Conservation (phyloP, 1,139 yeast genomes). For the Kodamaea derodonti region DNA sequence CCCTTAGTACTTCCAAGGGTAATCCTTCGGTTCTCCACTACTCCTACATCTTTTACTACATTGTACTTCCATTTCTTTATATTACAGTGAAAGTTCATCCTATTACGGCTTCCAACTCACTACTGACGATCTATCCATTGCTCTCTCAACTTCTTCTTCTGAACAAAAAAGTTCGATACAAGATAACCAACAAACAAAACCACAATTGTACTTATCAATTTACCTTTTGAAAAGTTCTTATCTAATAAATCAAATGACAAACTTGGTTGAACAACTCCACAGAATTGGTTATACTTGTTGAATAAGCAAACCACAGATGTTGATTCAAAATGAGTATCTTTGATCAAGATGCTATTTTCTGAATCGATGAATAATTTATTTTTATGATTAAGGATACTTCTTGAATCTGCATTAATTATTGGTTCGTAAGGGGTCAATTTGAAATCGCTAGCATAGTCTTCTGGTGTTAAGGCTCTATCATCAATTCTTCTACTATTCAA, state of each 20-base stretch:
- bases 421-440: conserved; percentile 66
- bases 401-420: conserved; percentile 46
- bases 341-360: conserved; percentile 40
- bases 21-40: too few relatives aligned
- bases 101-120: too few relatives aligned
- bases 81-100: too few relatives aligned
- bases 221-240: conserved; percentile 61
- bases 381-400: conserved; percentile 36
- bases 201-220: conserved; percentile 58
- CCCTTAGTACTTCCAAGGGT: too few relatives aligned
- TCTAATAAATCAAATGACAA: conserved; percentile 77
- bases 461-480: conserved; percentile 49
- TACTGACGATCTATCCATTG: conserved; percentile 18
- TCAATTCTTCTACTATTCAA: conserved; percentile 60
- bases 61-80: too few relatives aligned
- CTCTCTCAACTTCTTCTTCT: conserved; percentile 17
- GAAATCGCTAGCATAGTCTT: conserved; percentile 56
- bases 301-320: conserved; percentile 68
- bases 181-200: conserved; percentile 41
- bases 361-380: conserved; percentile 35
- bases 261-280: conserved; percentile 77
- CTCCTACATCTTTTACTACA: too few relatives aligned
- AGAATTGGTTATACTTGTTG: conserved; percentile 65
- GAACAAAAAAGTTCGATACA: conserved; percentile 19
- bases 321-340: conserved; percentile 75